Conservation (phyloP, 1,284 basidiomycete species). For the Peniophora sp. region DNA sequence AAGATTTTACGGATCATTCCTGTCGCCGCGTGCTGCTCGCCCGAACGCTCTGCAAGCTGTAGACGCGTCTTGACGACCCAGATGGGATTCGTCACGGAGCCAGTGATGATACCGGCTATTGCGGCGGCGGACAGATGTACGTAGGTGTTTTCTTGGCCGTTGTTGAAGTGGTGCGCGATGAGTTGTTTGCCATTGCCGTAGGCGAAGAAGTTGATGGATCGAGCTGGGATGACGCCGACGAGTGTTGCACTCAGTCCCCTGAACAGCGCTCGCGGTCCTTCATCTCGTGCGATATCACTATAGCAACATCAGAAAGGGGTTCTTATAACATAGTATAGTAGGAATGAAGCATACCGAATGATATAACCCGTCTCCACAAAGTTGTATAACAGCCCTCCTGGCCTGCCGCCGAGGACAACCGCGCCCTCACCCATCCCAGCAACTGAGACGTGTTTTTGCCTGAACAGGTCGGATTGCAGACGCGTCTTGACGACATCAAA, state of each 20-base stretch:
- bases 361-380: conserved; percentile 95
- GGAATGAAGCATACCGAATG: conserved; percentile 52
- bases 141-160: conserved; percentile 75
- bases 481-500: conserved; percentile 99
- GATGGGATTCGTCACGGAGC: conserved; percentile 92
- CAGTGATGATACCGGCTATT: conserved; percentile 77
- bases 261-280: conserved; percentile 88
- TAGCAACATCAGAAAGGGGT: not conserved
- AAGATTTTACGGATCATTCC: conserved; percentile 69
- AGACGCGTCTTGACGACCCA: conserved; percentile 98
- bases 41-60: conserved; percentile 51
- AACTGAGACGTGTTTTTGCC: conserved; percentile 43
- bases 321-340: not conserved
- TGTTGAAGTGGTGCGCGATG: conserved; percentile 78
- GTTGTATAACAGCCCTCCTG: conserved; percentile 69
- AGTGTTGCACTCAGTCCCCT: conserved; percentile 93
- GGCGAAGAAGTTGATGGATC: conserved; percentile 96
- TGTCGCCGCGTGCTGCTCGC: conserved; percentile 13
- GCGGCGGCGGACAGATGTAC: conserved; percentile 88
- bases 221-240: conserved; percentile 90
- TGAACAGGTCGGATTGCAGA: conserved; percentile 87
- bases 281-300: conserved; percentile 86
- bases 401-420: conserved; percentile 31
- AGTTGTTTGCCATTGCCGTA: conserved; percentile 96
- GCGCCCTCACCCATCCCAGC: conserved; percentile 31